phyloP scores from a whole-genome alignment of 2,329 filamentous ascomycete genomes.

The Chaetomium strumarium region DNA sequence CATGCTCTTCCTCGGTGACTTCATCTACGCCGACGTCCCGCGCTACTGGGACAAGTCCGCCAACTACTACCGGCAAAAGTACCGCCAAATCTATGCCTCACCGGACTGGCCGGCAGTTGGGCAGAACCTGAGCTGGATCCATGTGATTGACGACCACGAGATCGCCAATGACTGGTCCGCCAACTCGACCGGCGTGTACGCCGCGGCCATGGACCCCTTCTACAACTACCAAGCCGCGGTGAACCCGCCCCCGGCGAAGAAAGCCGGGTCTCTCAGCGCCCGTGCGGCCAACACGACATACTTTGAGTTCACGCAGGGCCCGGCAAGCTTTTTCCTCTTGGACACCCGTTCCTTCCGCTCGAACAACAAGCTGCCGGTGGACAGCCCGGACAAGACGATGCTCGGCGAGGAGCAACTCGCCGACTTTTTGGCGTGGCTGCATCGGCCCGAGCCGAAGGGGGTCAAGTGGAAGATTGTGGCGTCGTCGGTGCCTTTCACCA shows the following conservation, averaged over 20 bases:
- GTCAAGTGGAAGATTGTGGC: slow-evolving; percentile 92
- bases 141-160: slow-evolving; percentile 94
- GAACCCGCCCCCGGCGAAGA: slow-evolving; percentile 68
- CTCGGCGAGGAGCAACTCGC: slow-evolving; percentile 72
- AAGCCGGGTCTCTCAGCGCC: slow-evolving; percentile 36
- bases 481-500: slow-evolving; percentile 89
- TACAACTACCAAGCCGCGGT: slow-evolving; percentile 75
- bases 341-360: slow-evolving; percentile 87
- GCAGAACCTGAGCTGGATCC: slow-evolving; percentile 88
- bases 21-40: slow-evolving; percentile 88
- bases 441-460: slow-evolving; percentile 63
- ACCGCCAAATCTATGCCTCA: slow-evolving; percentile 91
- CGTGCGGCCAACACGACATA: slow-evolving; percentile 59
- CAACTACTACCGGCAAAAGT: slow-evolving; percentile 82
- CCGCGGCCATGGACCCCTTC: slow-evolving; percentile 76
- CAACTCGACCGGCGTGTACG: slow-evolving; percentile 75
- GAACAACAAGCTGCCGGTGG: slow-evolving; percentile 50
- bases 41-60: slow-evolving; percentile 64
- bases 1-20: slow-evolving; percentile 79
- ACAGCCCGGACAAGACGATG: slow-evolving; percentile 72
- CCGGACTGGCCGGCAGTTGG: slow-evolving; percentile 79
- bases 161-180: slow-evolving; percentile 90
- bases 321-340: slow-evolving; percentile 88
- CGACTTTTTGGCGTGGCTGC: slow-evolving; percentile 74
- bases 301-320: slow-evolving; percentile 84